Evolutionary conservation across 306 rosid species (phyloP), one percentile per base, ranked within the genome.

Genomic region (Inga oerstediana): DNA sequence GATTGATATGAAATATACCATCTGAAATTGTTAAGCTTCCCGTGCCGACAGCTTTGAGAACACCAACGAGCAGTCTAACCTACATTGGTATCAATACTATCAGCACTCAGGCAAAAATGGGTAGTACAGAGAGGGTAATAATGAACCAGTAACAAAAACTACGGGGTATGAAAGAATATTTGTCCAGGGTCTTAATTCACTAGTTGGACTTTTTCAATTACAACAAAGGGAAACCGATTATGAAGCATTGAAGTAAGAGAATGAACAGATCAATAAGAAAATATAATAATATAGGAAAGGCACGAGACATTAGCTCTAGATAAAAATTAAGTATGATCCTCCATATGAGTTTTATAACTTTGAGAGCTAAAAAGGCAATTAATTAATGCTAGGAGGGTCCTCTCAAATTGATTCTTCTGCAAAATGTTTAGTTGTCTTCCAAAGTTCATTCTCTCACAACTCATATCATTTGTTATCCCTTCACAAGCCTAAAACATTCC

Each of bases 61-160:
- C 97, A 48, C 99, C 98, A 35, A 94, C 97, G 41, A 96, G 93
- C 66, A 96, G 89, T 88, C 99, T 92, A 39, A 96, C 97, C 98
- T 96, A 85, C 83, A 75, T 78, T 64, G 19, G 45, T 46, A 62
- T 49, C 37, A 76, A 56, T 81, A 81, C 9, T 10, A 80, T 35
- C 4, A 22, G 46, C 32, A 58, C 62, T 81, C 72, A 67, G 73
- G 67, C 65, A 78, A 72, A 58, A 76, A 65, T 44, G 49, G 56
- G 77, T 61, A 20, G 77, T 30, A 76, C 67, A 37, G 16, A 62
- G 22, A 15, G 14, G 17, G 20, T 68, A 30, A 20, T 32, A 72
- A 13, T 39, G 2, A 30, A 39, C 32, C 8, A 7, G 48, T 16
- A 9, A 19, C 5, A 61, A 20, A 22, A 11, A 59, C 24, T 61